These are phyloP conservation scores for Camellia oleifera DNA, from an alignment of 179 eudicot genomes.

Conservation along the genomic window DNA sequence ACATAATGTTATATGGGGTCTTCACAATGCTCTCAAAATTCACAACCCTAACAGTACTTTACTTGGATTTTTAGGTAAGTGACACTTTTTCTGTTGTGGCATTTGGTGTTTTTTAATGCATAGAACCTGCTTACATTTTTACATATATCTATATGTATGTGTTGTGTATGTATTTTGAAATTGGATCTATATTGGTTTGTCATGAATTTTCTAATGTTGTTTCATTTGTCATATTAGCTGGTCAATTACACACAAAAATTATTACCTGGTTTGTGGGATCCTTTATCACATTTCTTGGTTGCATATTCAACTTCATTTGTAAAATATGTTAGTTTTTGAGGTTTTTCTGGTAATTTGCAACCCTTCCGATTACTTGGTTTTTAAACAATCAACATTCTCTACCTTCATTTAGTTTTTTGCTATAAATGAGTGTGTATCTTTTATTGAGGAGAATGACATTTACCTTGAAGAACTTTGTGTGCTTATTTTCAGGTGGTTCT, in stretches of 20 bases:
- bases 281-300: slow-evolving; percentile 9
- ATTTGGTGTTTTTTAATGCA: slow-evolving; percentile 3
- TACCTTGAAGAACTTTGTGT: slow-evolving; percentile 9
- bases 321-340: background rate
- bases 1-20: slow-evolving; percentile 97
- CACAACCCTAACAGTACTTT: slow-evolving; percentile 74
- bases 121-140: background rate
- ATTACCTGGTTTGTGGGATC: background rate
- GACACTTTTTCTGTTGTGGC: background rate
- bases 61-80: slow-evolving; percentile 89
- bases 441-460: background rate
- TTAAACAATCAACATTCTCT: background rate
- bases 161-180: slow-evolving; percentile 1
- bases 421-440: background rate
- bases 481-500: slow-evolving; percentile 76
- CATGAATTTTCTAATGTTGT: background rate
- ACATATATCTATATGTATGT: background rate
- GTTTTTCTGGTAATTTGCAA: background rate
- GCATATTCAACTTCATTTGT: background rate
- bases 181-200: background rate
- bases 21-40: slow-evolving; percentile 73
- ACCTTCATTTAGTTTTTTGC: background rate
- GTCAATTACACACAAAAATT: background rate
- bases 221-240: background rate
- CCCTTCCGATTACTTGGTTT: background rate